Evolutionary conservation across 2,329 filamentous ascomycete species (phyloP).

Genomic region (Fusarium temperatum): DNA sequence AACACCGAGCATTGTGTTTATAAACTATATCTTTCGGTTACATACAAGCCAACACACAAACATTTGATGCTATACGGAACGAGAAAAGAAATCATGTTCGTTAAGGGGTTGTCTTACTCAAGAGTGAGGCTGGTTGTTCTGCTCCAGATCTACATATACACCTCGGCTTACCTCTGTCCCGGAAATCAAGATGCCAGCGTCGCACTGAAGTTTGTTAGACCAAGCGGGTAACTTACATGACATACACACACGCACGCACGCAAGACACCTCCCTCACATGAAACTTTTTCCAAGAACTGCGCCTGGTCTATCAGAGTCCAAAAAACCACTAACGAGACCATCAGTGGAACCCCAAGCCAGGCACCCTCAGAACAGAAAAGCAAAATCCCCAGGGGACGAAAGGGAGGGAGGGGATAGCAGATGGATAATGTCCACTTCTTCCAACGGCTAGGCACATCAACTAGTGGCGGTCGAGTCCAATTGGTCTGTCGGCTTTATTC

Average conservation of each 20-base stretch:
- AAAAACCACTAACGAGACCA: conserved; percentile 26
- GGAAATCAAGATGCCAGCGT: conserved; percentile 5
- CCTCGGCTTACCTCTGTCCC: background rate
- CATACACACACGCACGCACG: background rate
- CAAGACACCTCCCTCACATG: conserved; percentile 21
- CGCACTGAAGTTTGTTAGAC: conserved; percentile 1
- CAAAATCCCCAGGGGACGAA: conserved; percentile 27
- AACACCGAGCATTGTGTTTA: conserved; percentile 3
- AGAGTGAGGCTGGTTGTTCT: background rate
- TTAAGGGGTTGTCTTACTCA: background rate
- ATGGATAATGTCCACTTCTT: conserved; percentile 25
- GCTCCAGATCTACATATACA: background rate
- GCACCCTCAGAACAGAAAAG: conserved; percentile 28
- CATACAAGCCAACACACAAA: background rate
- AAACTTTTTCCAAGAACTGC: conserved; percentile 1
- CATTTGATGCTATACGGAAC: background rate
- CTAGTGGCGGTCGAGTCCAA: background rate
- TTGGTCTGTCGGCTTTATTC: conserved; percentile 18
- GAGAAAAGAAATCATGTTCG: background rate
- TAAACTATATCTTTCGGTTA: background rate
- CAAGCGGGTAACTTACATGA: background rate
- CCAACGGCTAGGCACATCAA: conserved; percentile 21
- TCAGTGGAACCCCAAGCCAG: conserved; percentile 34
- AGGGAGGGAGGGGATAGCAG: conserved; percentile 9
- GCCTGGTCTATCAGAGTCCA: conserved; percentile 7